Base-by-base conservation (phyloP, 2,329 filamentous ascomycete species). In the Emydomyces testavorans region DNA sequence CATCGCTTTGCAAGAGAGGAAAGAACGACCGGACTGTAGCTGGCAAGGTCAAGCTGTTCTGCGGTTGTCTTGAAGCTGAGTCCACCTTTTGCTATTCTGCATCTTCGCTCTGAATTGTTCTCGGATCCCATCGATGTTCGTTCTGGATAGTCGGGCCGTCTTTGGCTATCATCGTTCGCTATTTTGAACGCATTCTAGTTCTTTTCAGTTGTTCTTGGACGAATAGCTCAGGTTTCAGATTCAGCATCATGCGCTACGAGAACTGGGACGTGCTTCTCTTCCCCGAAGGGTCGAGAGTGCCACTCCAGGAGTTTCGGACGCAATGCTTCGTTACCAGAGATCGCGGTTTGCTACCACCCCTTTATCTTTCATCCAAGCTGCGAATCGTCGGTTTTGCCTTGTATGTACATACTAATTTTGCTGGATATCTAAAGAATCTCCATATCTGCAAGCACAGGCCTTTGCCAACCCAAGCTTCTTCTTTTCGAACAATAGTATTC, bases 261-360 rank as follows among this genome's bases (percentile, higher is more conserved):
- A 80, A 86, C 59, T 93, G 86, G 87, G 87, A 94, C 59, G 76
- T 92, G 48, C 77, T 93, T 36, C 71, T 93, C 52, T 93, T 93
- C 62, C 82, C 85, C 0, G 69, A 70, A 64, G 74, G 76, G 52
- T 79, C 74, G 56, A 80, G 79, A 57, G 68, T 83, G 10, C 87
- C 87, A 1, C 65, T 89, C 48, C 84, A 85, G 63, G 87, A 93
- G 65, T 94, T 92, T 72, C 82, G 80, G 60, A 85, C 85, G 6
- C 74, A 78, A 52, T 93, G 85, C 62, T 82, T 83, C 61, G 78
- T 82, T 26, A 75, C 80, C 29, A 67, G 67, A 49, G 75, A 77
- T 52, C 62, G 61, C 54, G 67, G 69, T 68, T 52, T 48, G 61
- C 36, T 37, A 60, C 56, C 24, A 29, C 1, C 21, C 24, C 15